phyloP scores from a whole-genome alignment of 768 basidiomycete genomes.

The Kwoniella heveanensis region DNA sequence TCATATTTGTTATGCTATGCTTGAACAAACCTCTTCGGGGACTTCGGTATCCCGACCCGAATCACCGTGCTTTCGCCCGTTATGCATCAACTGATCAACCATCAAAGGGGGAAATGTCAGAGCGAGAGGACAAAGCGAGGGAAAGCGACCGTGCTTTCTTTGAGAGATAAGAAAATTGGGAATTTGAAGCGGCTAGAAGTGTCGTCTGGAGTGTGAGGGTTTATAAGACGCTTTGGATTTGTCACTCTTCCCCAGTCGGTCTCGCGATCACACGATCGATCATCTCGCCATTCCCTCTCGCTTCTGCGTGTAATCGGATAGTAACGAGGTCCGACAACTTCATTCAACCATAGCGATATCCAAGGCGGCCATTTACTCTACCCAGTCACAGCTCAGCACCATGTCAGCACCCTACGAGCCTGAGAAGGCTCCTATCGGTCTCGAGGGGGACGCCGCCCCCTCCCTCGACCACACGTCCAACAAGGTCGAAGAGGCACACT shows the following conservation, averaged over 20 bases:
- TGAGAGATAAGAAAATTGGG: background rate
- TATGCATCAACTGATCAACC: background rate
- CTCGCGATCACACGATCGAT: background rate
- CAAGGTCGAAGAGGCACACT: background rate
- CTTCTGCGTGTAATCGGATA: too few relatives aligned
- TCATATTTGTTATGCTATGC: too few relatives aligned
- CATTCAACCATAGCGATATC: too few relatives aligned
- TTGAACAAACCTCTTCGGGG: background rate
- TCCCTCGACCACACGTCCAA: constrained; percentile 1
- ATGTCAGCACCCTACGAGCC: constrained; percentile 8
- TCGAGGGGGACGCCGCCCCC: background rate
- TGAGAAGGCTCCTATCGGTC: constrained; percentile 5
- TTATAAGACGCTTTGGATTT: background rate
- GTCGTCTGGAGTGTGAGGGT: background rate
- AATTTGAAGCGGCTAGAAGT: background rate
- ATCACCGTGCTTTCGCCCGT: too few relatives aligned
- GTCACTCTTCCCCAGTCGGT: background rate
- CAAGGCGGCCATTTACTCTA: too few relatives aligned
- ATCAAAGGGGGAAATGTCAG: too few relatives aligned
- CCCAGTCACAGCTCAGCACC: too few relatives aligned
- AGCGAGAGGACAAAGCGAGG: too few relatives aligned
- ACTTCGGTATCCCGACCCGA: too few relatives aligned
- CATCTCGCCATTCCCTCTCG: background rate
- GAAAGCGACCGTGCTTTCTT: background rate
- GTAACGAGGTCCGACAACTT: too few relatives aligned